Conservation (phyloP, 805 yeast species). For the Tetrapisispora phaffii region DNA sequence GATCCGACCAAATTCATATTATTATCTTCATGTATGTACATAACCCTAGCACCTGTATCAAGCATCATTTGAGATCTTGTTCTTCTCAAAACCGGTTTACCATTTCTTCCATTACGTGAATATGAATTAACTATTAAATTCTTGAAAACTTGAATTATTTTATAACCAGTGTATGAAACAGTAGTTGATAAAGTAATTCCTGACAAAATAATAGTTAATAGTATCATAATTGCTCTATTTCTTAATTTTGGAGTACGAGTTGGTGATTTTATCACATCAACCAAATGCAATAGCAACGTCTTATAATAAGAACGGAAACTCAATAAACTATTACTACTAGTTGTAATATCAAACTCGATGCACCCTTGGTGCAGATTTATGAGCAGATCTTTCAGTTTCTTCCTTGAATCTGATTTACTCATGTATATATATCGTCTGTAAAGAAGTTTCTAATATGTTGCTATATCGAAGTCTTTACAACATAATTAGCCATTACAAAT, state of each 20-base stretch:
- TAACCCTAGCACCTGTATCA: conserved; percentile 26
- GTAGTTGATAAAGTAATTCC: not conserved
- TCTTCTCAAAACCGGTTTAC: conserved; percentile 13
- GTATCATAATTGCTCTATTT: conserved; percentile 1
- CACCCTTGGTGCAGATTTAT: conserved; percentile 12
- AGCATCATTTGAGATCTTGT: conserved; percentile 24
- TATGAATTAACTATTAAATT: not conserved
- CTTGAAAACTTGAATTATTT: not conserved
- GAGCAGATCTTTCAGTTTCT: conserved; percentile 6
- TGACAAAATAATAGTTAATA: not conserved
- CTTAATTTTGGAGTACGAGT: conserved; percentile 8
- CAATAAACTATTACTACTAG: conserved; percentile 5
- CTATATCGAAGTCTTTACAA: not conserved
- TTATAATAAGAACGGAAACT: conserved; percentile 10
- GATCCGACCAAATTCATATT: conserved; percentile 3
- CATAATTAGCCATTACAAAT: not conserved
- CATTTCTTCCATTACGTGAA: not conserved
- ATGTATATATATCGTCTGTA: no score
- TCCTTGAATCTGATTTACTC: conserved; percentile 3
- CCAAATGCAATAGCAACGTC: conserved; percentile 15
- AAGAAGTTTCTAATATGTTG: no score
- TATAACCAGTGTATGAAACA: not conserved
- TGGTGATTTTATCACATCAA: conserved; percentile 15
- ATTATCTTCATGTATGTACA: conserved; percentile 24
- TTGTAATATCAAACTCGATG: conserved; percentile 14